Base-by-base conservation (phyloP, 78 protist genomes). In the Emiliania huxleyi region DNA sequence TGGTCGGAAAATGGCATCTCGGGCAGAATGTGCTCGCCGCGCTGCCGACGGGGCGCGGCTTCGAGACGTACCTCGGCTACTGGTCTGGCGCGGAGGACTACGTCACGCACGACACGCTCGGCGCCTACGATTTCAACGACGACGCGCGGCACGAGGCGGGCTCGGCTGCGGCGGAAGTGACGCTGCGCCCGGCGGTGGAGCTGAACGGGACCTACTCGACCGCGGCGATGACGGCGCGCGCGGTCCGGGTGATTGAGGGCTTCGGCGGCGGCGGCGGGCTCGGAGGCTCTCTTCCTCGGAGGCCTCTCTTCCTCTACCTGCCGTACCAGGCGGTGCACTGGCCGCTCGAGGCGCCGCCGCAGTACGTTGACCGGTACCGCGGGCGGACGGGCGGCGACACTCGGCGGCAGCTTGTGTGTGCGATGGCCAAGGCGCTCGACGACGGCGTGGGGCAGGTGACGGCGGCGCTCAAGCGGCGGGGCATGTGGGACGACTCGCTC, bases 391-490 rank as follows among this genome's bases (percentile, higher is more conserved):
- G 22, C 42, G 92, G 43, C n/a, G 79, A 35, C 77, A 4, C 19
- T 77, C 1, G 77, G 42, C 55, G 49, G 25, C 83, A 1, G n/a
- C 15, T 0, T 11, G 1, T 37, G 5, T 46, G 33, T 35, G 95
- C 71, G 37, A 91, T 91, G 93, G 35, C 29, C 26, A 0, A 21
- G 22, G 84, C 42, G 33, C 43, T 94, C 38, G 96, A 94, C 94
- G 96, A 94, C 19, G 84, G 73, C 33, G 87, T 94, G 29, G 96
- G 90, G 33, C 22, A 45, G 21, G 52, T 94, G 29, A 22, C 62
- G 21, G 23, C 26, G 0, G 69, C 96, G 19, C 94, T 94, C 45
- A 8, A 87, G 44, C 42, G 15, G 4, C 23, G 22, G 2, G 92
- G 90, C 37, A 37, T 52, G 85, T 48, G 71, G 93, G 79, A 92